phyloP scores from a whole-genome alignment of 2,329 filamentous ascomycete genomes.

The Fusarium succisae region DNA sequence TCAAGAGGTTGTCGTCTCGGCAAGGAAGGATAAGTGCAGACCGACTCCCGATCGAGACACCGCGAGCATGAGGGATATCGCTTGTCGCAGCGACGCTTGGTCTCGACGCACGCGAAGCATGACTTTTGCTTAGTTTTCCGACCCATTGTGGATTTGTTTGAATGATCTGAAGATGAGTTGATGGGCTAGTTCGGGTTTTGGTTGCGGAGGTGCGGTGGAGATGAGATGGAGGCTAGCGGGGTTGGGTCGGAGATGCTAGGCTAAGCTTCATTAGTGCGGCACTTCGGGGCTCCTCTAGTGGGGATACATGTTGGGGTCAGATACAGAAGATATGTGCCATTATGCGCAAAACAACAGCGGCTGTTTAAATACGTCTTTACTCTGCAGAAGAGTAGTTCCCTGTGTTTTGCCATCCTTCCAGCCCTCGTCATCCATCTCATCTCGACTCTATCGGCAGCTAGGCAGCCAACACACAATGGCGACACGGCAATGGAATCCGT shows the following conservation, averaged over 20 bases:
- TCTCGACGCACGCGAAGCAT: neutral
- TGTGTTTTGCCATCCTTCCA: too few species aligned
- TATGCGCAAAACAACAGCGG: accelerated
- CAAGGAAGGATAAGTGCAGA: neutral
- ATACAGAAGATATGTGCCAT: neutral
- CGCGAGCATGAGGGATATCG: neutral
- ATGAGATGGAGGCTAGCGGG: neutral
- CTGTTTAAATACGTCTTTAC: neutral
- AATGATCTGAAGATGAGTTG: accelerated
- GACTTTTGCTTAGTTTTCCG: neutral
- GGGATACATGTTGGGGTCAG: neutral
- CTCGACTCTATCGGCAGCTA: accelerated
- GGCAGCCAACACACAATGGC: accelerated
- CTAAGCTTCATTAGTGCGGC: neutral
- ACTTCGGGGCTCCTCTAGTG: accelerated
- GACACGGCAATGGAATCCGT: neutral
- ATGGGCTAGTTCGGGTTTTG: neutral
- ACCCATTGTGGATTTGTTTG: neutral
- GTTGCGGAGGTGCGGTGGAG: neutral
- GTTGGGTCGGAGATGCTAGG: neutral
- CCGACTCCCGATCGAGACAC: neutral
- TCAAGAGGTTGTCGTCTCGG: neutral
- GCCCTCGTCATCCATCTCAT: accelerated
- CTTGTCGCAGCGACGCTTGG: neutral
- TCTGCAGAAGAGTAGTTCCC: neutral